Percentiles rank a stretch among this genome's conserved stretches.
These are phyloP conservation scores for Starmera amethionina DNA, from an alignment of 805 yeast genomes.

Conservation along the genomic window DNA sequence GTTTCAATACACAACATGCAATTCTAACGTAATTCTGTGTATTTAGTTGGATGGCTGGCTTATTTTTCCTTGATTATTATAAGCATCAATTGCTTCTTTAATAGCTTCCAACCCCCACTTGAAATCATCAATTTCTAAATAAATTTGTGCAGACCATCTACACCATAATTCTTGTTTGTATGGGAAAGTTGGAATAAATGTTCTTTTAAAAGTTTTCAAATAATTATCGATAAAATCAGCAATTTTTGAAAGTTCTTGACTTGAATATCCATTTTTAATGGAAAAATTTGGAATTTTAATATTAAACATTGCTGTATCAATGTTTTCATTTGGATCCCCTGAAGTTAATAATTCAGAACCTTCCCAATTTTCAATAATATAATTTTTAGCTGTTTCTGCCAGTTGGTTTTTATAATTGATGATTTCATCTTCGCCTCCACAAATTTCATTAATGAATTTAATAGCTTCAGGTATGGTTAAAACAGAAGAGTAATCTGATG, in stretches of 20 bases:
- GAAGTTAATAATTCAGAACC: constrained; percentile 4
- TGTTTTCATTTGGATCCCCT: neutral
- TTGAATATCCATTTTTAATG: neutral
- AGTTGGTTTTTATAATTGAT: constrained; percentile 34
- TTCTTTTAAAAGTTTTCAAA: constrained; percentile 19
- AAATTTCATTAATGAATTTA: constrained; percentile 36
- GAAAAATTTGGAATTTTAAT: constrained; percentile 2
- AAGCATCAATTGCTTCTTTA: constrained; percentile 1
- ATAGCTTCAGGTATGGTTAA: constrained; percentile 35
- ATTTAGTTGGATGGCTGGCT: too few relatives aligned
- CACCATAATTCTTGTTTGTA: constrained; percentile 27
- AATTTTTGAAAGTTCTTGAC: neutral
- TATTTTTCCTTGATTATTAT: neutral
- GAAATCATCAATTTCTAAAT: constrained; percentile 40
- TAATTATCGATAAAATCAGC: constrained; percentile 1
- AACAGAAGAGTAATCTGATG: constrained; percentile 34
- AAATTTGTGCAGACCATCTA: constrained; percentile 45
- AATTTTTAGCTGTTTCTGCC: constrained; percentile 31
- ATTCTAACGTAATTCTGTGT: too few relatives aligned
- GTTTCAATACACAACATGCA: too few relatives aligned
- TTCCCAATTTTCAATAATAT: constrained; percentile 21
- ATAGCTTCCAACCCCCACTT: constrained; percentile 4
- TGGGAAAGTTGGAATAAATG: constrained; percentile 31
- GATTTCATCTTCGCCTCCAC: constrained; percentile 49
- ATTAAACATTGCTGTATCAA: constrained; percentile 8